Percentiles rank a stretch among this genome's conserved stretches.
Conservation (phyloP, 2,329 filamentous ascomycete species). For the Pseudocercospora eumusae region DNA sequence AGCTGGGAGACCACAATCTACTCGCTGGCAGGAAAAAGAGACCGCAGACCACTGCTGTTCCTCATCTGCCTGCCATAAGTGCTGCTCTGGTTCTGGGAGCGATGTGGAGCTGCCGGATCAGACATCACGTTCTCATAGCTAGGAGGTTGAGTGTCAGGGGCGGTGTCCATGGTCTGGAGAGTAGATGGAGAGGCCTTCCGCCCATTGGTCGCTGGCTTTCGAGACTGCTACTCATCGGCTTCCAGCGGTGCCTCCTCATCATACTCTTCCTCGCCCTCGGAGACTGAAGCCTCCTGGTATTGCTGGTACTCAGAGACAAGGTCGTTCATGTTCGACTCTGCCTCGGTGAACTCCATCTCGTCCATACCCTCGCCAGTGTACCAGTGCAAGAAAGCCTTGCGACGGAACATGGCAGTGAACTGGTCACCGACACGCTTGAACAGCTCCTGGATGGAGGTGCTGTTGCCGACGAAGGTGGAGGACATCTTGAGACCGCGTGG, state of each 20-base stretch:
- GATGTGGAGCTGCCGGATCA: not conserved
- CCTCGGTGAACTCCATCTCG: conserved; percentile 99
- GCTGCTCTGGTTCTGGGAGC: not conserved
- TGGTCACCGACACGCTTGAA: conserved; percentile 99
- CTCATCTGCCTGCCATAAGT: not conserved
- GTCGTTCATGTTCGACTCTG: conserved; percentile 99
- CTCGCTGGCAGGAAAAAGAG: conserved; percentile 11
- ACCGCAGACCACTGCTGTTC: conserved; percentile 1
- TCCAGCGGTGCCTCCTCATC: conserved; percentile 78
- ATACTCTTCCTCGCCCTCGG: conserved; percentile 95
- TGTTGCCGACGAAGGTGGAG: conserved; percentile 98
- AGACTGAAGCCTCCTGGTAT: conserved; percentile 98
- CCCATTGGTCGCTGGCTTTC: not conserved
- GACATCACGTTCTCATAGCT: not conserved
- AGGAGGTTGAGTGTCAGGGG: not conserved
- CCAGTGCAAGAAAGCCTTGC: conserved; percentile 99
- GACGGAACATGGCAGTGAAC: conserved; percentile 99
- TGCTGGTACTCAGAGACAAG: conserved; percentile 99
- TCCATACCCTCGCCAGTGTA: conserved; percentile 99
- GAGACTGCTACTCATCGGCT: conserved; percentile 64
- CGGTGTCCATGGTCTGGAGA: not conserved
- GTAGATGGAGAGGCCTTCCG: not conserved
- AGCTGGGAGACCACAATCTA: conserved; percentile 3
- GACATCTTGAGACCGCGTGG: conserved; percentile 99
- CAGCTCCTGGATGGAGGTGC: conserved; percentile 98